Evolutionary conservation across 805 yeast species (phyloP), one percentile per base, ranked within the genome.

Genomic region (Wickerhamiella spandovensis): DNA sequence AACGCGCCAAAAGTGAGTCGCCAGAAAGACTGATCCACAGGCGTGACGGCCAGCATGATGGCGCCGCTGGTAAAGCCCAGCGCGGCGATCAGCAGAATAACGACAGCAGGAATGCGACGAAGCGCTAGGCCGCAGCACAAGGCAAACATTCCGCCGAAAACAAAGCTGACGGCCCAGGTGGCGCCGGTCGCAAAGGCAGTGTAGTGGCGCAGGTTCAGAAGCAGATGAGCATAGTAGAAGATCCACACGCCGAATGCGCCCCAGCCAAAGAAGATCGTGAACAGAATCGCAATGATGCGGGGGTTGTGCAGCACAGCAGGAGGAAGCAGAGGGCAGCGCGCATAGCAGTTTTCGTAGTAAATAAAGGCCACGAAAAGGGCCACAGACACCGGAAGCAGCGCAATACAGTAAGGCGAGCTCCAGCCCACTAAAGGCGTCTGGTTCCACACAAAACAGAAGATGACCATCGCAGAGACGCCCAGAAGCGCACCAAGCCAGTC

Each of bases 401-500:
- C 37, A 0, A 82, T 67, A 43, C 79, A 74, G 55, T 82, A 83
- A 0, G 80, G 72, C 1, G 60, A 61, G 12, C 64, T 57, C 90
- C 90, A 84, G 21, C 89, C 86, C 2, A 68, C 81, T 5, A 75
- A 71, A 0, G 90, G 85, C 2, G 83, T 89, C 61, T 84, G 88
- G 57, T 81, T 83, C 78, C 86, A 78, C 1, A 77, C 77, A 60
- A 83, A 78, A 56, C 80, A 82, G 61, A 84, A 69, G 30, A 84
- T 61, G 2, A 82, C 70, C 47, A 84, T 63, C 0, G 85, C 86
- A 5, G 66, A 51, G 3, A 83, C 74, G 3, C 85, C 89, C 12
- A 76, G 53, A 0, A 66, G n/a, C 0, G 82, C 67, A 15, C 87
- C 87, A 6, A 64, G 50, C 66, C 72, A 70, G 25, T 85, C 87